Percentiles rank a stretch among this genome's conserved stretches.
These are phyloP conservation scores for Plasmopara viticola DNA, from an alignment of 352 stramenopile species.

Conservation along the genomic window DNA sequence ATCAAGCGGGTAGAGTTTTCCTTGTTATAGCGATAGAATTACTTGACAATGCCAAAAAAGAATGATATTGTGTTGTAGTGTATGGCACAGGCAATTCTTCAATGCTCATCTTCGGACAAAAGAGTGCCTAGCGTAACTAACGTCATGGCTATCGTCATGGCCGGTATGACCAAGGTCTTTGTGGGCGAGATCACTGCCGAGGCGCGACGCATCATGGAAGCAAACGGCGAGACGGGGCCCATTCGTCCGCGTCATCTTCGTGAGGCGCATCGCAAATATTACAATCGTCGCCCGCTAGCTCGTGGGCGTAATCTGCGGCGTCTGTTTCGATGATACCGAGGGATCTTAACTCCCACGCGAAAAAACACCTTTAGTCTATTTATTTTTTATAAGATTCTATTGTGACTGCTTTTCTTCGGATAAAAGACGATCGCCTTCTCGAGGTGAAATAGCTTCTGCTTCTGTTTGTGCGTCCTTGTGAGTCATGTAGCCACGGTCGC, in stretches of 20 bases:
- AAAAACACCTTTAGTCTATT: constrained; percentile 26
- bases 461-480: constrained; percentile 20
- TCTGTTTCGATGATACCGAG: constrained; percentile 34
- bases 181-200: constrained; percentile 72
- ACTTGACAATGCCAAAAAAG: not conserved
- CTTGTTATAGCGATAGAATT: not conserved
- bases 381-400: constrained; percentile 40
- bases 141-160: constrained; percentile 86
- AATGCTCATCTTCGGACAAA: constrained; percentile 50
- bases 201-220: constrained; percentile 77
- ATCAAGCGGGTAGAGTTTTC: constrained; percentile 55
- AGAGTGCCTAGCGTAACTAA: constrained; percentile 59
- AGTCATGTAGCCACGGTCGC: constrained; percentile 17
- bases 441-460: constrained; percentile 10
- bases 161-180: constrained; percentile 83
- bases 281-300: constrained; percentile 62
- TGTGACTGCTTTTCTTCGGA: constrained; percentile 34
- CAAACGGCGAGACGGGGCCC: constrained; percentile 63
- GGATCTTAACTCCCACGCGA: not conserved
- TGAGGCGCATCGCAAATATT: constrained; percentile 80
- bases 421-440: constrained; percentile 34
- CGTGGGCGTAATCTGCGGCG: constrained; percentile 53
- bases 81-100: constrained; percentile 72
- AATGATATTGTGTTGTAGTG: constrained; percentile 35
- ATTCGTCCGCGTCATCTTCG: constrained; percentile 71